Evolutionary conservation across 2,329 filamentous ascomycete species (phyloP).

Genomic region (Botrytis porri): DNA sequence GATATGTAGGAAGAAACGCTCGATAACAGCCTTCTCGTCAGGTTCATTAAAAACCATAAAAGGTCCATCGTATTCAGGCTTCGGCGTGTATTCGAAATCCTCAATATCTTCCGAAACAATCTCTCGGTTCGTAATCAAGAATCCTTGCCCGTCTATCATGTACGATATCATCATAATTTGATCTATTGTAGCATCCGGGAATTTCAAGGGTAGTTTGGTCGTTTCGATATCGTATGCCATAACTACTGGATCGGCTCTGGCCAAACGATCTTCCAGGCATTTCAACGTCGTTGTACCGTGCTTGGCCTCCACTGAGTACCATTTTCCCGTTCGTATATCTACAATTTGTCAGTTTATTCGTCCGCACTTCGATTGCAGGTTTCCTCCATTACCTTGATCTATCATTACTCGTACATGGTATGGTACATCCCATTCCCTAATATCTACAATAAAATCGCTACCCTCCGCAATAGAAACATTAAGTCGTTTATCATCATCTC

Average conservation of each 20-base stretch:
- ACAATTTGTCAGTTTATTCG: constrained; percentile 28
- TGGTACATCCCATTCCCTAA: constrained; percentile 97
- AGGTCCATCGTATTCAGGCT: constrained; percentile 88
- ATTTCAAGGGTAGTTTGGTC: constrained; percentile 91
- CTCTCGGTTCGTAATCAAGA: constrained; percentile 95
- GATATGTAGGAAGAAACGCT: constrained; percentile 92
- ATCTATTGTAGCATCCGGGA: constrained; percentile 90
- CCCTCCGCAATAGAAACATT: constrained; percentile 77
- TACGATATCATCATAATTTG: constrained; percentile 99
- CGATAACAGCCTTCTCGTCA: constrained; percentile 81
- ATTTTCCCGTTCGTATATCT: constrained; percentile 95
- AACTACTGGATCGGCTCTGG: constrained; percentile 92
- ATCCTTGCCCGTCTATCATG: constrained; percentile 99
- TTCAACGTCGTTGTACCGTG: constrained; percentile 82
- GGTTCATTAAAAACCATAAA: constrained; percentile 99
- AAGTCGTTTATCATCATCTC: constrained; percentile 75
- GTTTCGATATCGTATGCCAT: constrained; percentile 99
- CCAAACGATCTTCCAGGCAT: constrained; percentile 81
- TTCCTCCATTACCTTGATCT: constrained; percentile 67
- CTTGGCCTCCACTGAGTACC: constrained; percentile 94
- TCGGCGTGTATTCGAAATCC: constrained; percentile 98
- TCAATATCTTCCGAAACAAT: constrained; percentile 96
- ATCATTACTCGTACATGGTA: constrained; percentile 99
- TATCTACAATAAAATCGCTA: constrained; percentile 97
- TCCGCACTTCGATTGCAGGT: constrained; percentile 4